A percentile compares a stretch with the other conserved stretches of the same genome.
Conservation (phyloP, 1,139 yeast species). For the Oligophagozyma castellii region DNA sequence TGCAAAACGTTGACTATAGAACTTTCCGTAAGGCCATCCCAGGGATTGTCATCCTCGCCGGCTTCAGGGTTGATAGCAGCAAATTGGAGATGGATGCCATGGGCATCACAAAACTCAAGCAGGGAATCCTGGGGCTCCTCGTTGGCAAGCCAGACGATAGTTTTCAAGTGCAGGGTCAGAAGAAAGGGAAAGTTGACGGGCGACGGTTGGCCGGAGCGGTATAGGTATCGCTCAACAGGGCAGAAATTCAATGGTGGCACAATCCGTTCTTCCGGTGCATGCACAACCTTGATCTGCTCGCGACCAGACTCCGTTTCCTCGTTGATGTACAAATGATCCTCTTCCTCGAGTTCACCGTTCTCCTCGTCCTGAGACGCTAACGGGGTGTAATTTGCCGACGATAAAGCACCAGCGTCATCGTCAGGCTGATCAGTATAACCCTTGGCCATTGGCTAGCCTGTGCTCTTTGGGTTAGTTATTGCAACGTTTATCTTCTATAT, state of each 20-base stretch:
- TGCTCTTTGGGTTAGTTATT: too few species aligned
- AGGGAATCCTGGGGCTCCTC: slow-evolving; percentile 91
- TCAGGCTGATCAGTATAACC: too few species aligned
- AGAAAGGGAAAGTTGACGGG: slow-evolving; percentile 80
- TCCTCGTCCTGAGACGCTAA: slow-evolving; percentile 8
- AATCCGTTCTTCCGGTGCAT: slow-evolving; percentile 46
- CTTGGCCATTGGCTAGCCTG: too few species aligned
- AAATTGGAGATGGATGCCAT: slow-evolving; percentile 49
- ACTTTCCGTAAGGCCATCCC: slow-evolving; percentile 90
- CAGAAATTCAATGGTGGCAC: slow-evolving; percentile 93
- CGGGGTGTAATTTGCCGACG: too few species aligned
- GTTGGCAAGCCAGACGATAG: slow-evolving; percentile 85
- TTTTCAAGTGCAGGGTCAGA: slow-evolving; percentile 55
- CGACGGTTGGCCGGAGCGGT: slow-evolving; percentile 94
- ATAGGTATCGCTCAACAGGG: slow-evolving; percentile 78
- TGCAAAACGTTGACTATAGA: slow-evolving; percentile 71
- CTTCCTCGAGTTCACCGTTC: slow-evolving; percentile 18
- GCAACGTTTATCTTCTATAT: too few species aligned
- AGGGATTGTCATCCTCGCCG: slow-evolving; percentile 71
- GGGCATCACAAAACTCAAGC: slow-evolving; percentile 62
- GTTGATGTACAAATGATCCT: slow-evolving; percentile 17
- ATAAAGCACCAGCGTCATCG: too few species aligned
- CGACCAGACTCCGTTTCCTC: slow-evolving; percentile 23
- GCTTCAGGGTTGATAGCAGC: slow-evolving; percentile 49
- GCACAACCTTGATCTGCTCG: slow-evolving; percentile 17